A percentile compares a stretch with the other conserved stretches of the same genome.
These are phyloP conservation scores for Thermoascus crustaceus DNA, from an alignment of 2,329 filamentous ascomycete species.

Conservation along the genomic window DNA sequence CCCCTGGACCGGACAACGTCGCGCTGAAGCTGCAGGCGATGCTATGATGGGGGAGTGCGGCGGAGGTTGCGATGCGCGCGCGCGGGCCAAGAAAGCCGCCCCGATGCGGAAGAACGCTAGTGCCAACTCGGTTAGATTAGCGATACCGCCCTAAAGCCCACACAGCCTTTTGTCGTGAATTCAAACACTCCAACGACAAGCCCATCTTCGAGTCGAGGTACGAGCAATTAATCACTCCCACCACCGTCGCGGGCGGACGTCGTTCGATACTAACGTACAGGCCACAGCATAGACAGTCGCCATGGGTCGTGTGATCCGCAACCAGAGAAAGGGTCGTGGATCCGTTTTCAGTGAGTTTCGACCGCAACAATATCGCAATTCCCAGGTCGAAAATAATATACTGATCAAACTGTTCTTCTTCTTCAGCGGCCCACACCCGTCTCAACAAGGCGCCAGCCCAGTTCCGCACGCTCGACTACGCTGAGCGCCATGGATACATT, in stretches of 20 bases:
- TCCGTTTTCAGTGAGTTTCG: constrained; percentile 65
- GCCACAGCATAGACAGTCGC: constrained; percentile 33
- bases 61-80: not conserved
- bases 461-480: constrained; percentile 94
- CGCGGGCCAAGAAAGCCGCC: constrained; percentile 2
- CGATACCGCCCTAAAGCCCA: constrained; percentile 39
- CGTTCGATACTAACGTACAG: constrained; percentile 28
- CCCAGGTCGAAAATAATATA: constrained; percentile 13
- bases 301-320: constrained; percentile 65
- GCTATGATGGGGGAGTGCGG: not conserved
- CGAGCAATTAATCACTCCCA: constrained; percentile 23
- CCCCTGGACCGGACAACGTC: too few species aligned
- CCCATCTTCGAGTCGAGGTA: constrained; percentile 38
- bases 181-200: constrained; percentile 35
- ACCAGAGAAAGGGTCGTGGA: constrained; percentile 70
- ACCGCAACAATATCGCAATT: constrained; percentile 23
- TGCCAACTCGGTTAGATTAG: constrained; percentile 35
- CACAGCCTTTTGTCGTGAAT: constrained; percentile 35
- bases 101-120: constrained; percentile 20
- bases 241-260: constrained; percentile 20
- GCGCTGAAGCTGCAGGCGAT: too few species aligned
- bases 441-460: constrained; percentile 92
- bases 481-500: constrained; percentile 95
- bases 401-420: constrained; percentile 26
- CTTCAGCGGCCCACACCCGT: constrained; percentile 67